These are phyloP conservation scores for Aleurites moluccanus DNA, from an alignment of 441 rosid species.

Conservation along the genomic window DNA sequence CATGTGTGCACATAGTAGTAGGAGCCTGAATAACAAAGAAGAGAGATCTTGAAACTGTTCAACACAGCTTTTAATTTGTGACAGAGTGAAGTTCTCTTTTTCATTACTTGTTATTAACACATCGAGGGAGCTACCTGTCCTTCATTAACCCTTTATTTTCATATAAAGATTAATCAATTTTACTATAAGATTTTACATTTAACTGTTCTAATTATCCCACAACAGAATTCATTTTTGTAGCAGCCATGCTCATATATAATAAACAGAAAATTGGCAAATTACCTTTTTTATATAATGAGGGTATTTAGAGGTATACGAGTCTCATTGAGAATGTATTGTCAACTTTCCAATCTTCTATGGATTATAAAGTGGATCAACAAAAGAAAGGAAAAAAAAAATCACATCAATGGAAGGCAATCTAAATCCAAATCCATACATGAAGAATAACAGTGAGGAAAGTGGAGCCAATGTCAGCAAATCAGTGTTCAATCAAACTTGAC, in stretches of 20 bases:
- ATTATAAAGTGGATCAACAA: background rate
- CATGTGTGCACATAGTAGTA: background rate
- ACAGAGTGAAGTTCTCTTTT: no score
- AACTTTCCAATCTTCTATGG: background rate
- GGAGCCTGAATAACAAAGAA: background rate
- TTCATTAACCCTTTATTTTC: no score
- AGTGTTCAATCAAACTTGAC: background rate
- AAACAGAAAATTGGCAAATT: background rate
- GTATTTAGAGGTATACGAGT: background rate
- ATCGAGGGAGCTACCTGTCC: no score
- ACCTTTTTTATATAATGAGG: background rate
- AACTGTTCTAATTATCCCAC: no score
- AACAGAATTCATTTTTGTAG: background rate
- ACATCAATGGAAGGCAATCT: background rate
- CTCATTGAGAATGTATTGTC: background rate
- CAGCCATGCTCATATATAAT: no score
- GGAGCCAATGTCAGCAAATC: background rate
- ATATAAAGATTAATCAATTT: no score
- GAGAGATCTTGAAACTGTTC: background rate
- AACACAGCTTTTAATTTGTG: background rate
- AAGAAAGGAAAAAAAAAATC: background rate
- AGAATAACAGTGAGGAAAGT: background rate
- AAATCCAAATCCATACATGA: constrained; percentile 16
- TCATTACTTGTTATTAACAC: no score
- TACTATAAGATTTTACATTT: no score